Base-by-base conservation (phyloP, 2,329 filamentous ascomycete species). In the Aspergillus sp. region DNA sequence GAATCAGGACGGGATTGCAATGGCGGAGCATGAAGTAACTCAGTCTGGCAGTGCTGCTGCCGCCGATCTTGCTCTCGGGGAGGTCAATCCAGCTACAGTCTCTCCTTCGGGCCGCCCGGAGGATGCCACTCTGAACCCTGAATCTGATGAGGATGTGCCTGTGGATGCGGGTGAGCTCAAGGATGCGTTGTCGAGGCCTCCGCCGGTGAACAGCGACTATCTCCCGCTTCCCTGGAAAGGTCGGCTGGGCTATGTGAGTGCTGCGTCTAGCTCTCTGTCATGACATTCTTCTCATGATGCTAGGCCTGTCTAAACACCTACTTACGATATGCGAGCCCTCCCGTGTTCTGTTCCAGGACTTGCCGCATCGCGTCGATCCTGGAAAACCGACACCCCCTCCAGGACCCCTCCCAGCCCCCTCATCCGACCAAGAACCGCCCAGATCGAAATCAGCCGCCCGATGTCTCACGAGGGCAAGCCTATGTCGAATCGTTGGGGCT, bases 261-360 rank as follows among this genome's bases (percentile, higher is more conserved):
- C 5, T n/a, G n/a, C 15, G n/a, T n/a, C n/a, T n/a, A n/a, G n/a
- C n/a, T 26, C 4, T 30, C 15, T 32, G 11, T 12, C 24, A 12
- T 15, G 11, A 12, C 10, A 11, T 25, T 28, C 13, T 30, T 27
- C 27, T 41, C 5, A 44, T 34, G 13, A 14, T 30, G 22, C 35
- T 25, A 78, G 83, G 86, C 89, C 8, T 95, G 88, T 52, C 65
- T 96, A 11, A 93, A 93, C 53, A 96, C 89, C 0, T 95, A 95
- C 55, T 69, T 96, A 2, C 80, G 89, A 27, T 72, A 74, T 32
- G 78, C 83, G 2, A 89, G 78, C 40, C 84, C 86, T 5, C 79
- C 89, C 0, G 78, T 96, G 1, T 96, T 95, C 58, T 83, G 80
- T 43, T 95, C 89, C 0, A 75, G 89, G 34, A 95, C 89, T 1